Base-by-base conservation (phyloP, 345 rosid genomes). In the Sisymbrium altissimum region DNA sequence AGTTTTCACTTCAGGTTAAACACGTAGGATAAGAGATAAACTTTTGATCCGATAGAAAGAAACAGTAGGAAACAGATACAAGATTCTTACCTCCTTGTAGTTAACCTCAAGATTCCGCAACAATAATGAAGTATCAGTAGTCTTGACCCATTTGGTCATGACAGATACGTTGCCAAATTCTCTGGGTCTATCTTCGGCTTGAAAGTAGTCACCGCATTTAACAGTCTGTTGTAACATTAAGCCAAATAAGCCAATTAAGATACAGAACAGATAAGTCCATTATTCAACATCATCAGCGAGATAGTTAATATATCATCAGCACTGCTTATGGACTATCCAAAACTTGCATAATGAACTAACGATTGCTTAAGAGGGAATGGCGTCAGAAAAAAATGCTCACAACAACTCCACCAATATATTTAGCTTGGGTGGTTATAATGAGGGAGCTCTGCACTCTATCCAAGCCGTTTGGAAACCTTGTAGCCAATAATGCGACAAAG, bases 121-220 rank as follows among this genome's bases (percentile, higher is more conserved):
- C 17, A 87, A 23, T 48, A 92, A 55, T 54, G 96, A 86, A 71
- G 88, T 79, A 59, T 83, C 81, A 12, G 87, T 86, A 30, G 83
- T 64, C 75, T 57, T 81, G 52, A 76, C 69, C 97, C 90, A 85
- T 57, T 88, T 95, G 44, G 88, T 81, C 58, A 6, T 65, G 15
- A 82, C 30, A 71, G 78, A 80, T 59, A 87, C 83, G 78, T 90
- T 90, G 35, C 97, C 99, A 81, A 92, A 86, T 45, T 84, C 82
- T 84, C 97, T 76, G 45, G 91, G 89, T 75, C 91, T 89, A 81
- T 85, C 85, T 83, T 83, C 91, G 10, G 89, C 84, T 81, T 83
- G 92, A 80, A 86, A 88, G 80, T 95, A 95, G 50, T 92, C 92
- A 45, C 97, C 97, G 44, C 99, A 88, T 73, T 90, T 92, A 27